Evolutionary conservation across 768 basidiomycete genomes (phyloP), one percentile per base, ranked within the genome.

Genomic region (Pisolithus marmoratus): DNA sequence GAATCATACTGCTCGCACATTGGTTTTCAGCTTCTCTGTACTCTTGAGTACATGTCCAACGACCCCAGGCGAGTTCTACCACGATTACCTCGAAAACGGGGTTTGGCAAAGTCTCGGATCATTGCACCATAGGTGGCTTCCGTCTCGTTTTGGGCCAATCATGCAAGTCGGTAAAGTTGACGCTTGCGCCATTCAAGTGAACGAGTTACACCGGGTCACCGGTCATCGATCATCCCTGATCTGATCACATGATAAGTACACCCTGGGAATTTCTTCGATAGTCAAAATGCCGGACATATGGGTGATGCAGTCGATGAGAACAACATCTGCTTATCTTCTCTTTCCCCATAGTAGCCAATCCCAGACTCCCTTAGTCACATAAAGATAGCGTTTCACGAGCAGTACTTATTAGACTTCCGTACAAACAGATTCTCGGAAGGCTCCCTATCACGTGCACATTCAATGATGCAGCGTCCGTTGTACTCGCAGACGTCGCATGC

Each of bases 131-230:
- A 72, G 46, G 87, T 62, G 4, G 70, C 74, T 4, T 80, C 72
- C 4, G 70, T 58, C 63, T 90, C 84, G 17, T 86, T 81, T 56
- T 86, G 79, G 23, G 75, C 65, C 67, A 87, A 67, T 22, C 74
- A 78, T 22, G 79, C 82, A 29, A 89, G 73, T 56, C 83, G 81
- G 41, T 73, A 70, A 40, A 90, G 74, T 56, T 90, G 88, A 43
- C 78, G 73, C 49, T 78, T 77, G 15, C 88, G 77, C 76, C 79
- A 89, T 53, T 67, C 65, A 37, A 88, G 58, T 3, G 80, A 68
- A n/a, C 70, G 73, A 0, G 81, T 77, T 37, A 70, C n/a, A 56
- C 3, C 81, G 79, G 0, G 72, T 57, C n/a, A n/a, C n/a, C n/a
- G n/a, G n/a, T n/a, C n/a, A n/a, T 64, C 64, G 67, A 86, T 58